Percentiles rank a stretch among this genome's conserved stretches.
These are phyloP conservation scores for Phytophthora pinifolia DNA, from an alignment of 352 stramenopile species.

Conservation along the genomic window DNA sequence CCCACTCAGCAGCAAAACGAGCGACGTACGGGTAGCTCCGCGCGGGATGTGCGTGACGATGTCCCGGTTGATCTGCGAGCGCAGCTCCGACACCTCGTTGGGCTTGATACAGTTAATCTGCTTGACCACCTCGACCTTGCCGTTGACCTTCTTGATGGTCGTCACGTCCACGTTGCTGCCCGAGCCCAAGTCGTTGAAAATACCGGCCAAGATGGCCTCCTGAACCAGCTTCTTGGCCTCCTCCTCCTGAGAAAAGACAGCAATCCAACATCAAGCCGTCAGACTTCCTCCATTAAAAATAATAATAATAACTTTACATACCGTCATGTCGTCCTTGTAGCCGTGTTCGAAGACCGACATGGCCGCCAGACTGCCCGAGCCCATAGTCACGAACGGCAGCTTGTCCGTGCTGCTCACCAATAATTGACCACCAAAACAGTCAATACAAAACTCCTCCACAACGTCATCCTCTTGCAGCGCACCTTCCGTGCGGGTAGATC, in stretches of 20 bases:
- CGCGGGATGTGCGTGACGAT: slow-evolving; percentile 82
- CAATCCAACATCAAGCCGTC: slow-evolving; percentile 1
- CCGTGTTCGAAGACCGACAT: slow-evolving; percentile 97
- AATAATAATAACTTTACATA: slow-evolving; percentile 13
- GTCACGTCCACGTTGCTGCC: slow-evolving; percentile 97
- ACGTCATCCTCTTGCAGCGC: background rate
- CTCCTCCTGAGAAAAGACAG: slow-evolving; percentile 60
- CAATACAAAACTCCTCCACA: background rate
- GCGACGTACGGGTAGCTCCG: slow-evolving; percentile 73
- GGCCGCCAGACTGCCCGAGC: slow-evolving; percentile 96
- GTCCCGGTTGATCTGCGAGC: slow-evolving; percentile 84
- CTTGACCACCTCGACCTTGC: slow-evolving; percentile 84
- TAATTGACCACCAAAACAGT: background rate
- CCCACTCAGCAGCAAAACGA: background rate
- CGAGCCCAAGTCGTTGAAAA: slow-evolving; percentile 99
- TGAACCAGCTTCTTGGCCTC: slow-evolving; percentile 97
- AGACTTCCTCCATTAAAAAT: slow-evolving; percentile 1
- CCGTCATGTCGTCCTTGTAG: slow-evolving; percentile 95
- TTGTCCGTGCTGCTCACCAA: slow-evolving; percentile 86
- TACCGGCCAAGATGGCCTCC: slow-evolving; percentile 94
- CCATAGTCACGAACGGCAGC: slow-evolving; percentile 98
- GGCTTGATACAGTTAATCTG: slow-evolving; percentile 93
- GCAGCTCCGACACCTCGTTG: slow-evolving; percentile 91
- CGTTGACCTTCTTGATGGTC: slow-evolving; percentile 92
- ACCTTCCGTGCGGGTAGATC: slow-evolving; percentile 97